Evolutionary conservation across 805 yeast species (phyloP).

Genomic region (Kuraishia ogatae): DNA sequence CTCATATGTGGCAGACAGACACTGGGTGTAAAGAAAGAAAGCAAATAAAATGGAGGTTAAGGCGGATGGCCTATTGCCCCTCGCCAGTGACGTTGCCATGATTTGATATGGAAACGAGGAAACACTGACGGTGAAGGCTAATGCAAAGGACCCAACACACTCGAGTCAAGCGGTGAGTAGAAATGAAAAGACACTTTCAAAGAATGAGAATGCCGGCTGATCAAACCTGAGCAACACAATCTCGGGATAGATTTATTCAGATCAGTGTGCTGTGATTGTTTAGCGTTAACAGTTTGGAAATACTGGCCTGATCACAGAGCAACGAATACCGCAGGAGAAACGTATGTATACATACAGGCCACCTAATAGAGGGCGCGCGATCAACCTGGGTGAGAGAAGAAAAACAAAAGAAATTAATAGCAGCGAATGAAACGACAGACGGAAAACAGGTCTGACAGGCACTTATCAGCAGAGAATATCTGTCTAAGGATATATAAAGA

Average conservation of each 20-base stretch:
- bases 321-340: neutral
- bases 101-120: neutral
- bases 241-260: neutral
- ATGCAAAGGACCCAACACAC: neutral
- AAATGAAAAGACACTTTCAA: too few relatives aligned
- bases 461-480: neutral
- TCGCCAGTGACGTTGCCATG: neutral
- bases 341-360: neutral
- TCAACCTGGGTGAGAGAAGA: neutral
- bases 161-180: too few relatives aligned
- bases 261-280: neutral
- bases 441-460: neutral
- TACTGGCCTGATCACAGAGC: neutral
- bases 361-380: too few relatives aligned
- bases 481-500: neutral
- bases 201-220: too few relatives aligned
- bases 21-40: neutral
- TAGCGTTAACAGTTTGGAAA: neutral
- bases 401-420: neutral
- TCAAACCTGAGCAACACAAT: too few relatives aligned
- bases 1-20: constrained; percentile 1
- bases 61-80: neutral
- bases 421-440: neutral
- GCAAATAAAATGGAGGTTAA: neutral
- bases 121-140: neutral